These are phyloP conservation scores for Leonotis leonurus DNA, from an alignment of 257 asterid species.

Conservation along the genomic window DNA sequence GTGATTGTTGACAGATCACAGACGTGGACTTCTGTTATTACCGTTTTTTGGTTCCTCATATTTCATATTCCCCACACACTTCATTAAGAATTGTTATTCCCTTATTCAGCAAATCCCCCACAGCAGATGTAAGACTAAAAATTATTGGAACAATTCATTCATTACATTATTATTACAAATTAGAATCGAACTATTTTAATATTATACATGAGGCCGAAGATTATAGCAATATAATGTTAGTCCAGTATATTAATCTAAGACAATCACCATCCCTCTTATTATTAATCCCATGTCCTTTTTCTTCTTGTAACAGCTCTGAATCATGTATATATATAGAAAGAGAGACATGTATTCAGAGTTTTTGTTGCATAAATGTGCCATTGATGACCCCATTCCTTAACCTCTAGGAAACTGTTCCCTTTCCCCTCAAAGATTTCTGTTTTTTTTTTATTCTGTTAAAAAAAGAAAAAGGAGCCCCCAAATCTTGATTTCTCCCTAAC, in stretches of 20 bases:
- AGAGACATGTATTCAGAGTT: slow-evolving; percentile 13
- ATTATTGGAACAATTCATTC: neutral
- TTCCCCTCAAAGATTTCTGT: slow-evolving; percentile 13
- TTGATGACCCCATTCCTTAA: slow-evolving; percentile 32
- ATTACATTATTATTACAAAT: no score
- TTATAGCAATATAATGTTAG: no score
- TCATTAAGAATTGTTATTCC: neutral
- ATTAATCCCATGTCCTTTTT: neutral
- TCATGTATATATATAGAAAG: slow-evolving; percentile 4
- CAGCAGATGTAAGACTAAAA: no score
- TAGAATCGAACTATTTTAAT: no score
- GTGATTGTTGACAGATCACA: slow-evolving; percentile 5
- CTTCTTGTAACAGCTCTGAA: slow-evolving; percentile 18
- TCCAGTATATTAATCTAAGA: no score
- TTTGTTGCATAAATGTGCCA: slow-evolving; percentile 71
- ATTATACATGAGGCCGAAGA: no score
- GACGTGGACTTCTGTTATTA: slow-evolving; percentile 13
- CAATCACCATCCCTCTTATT: slow-evolving; percentile 18
- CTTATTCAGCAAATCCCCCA: neutral
- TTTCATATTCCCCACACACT: neutral
- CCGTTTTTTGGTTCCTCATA: slow-evolving; percentile 12
- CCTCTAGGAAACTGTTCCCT: slow-evolving; percentile 26
- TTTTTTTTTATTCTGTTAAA: neutral
- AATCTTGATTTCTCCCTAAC: slow-evolving; percentile 18
- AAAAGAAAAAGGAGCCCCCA: neutral